These are phyloP conservation scores for Cylindrotheca fusiformis DNA, from an alignment of 108 stramenopile genomes.

Conservation along the genomic window DNA sequence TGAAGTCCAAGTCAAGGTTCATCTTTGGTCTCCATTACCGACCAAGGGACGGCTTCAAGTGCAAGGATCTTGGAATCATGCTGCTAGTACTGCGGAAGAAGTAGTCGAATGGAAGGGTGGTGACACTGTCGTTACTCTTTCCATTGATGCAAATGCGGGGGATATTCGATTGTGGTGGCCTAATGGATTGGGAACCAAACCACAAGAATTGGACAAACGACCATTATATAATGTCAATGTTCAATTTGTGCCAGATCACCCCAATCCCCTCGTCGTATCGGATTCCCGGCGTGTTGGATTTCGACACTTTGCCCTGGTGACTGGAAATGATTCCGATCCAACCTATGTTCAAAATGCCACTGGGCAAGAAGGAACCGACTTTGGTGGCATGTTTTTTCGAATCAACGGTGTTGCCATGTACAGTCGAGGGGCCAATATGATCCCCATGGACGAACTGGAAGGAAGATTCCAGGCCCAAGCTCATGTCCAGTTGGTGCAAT, in stretches of 20 bases:
- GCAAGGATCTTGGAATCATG: neutral
- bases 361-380: constrained; percentile 29
- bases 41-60: neutral
- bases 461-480: constrained; percentile 32
- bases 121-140: constrained; percentile 1
- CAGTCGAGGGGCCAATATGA: constrained; percentile 57
- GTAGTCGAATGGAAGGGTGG: neutral
- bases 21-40: constrained; percentile 3
- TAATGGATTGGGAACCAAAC: constrained; percentile 30
- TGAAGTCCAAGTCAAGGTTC: constrained; percentile 26
- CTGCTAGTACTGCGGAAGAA: neutral
- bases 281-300: constrained; percentile 20
- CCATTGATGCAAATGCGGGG: constrained; percentile 7
- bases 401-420: constrained; percentile 50
- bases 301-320: constrained; percentile 35
- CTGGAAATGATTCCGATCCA: constrained; percentile 34
- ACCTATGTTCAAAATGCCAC: constrained; percentile 3
- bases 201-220: constrained; percentile 6
- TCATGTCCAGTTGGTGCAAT: constrained; percentile 33
- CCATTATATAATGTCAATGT: constrained; percentile 31
- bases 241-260: neutral
- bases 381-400: constrained; percentile 57
- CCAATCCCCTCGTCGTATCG: neutral
- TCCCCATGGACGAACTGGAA: constrained; percentile 66
- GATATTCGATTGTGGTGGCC: constrained; percentile 50